A percentile compares a stretch with the other conserved stretches of the same genome.
Conservation (phyloP, 768 basidiomycete genomes). For the Collybiopsis confluens region DNA sequence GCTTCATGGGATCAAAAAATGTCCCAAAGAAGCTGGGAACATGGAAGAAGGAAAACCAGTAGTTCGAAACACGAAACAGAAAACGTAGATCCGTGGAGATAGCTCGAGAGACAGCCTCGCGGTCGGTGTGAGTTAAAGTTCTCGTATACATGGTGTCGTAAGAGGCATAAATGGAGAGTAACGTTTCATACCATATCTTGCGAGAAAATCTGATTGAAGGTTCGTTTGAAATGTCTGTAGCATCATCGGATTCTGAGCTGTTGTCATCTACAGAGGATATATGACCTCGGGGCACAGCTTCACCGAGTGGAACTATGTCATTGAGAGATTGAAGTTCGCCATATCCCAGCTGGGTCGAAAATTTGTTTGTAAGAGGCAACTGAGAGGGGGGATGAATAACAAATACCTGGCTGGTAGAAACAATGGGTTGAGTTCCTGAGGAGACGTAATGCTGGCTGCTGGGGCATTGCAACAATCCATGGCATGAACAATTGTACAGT, state of each 20-base stretch:
- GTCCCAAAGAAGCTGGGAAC: conserved; percentile 62
- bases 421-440: background rate
- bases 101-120: conserved; percentile 38
- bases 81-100: conserved; percentile 59
- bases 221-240: conserved; percentile 38
- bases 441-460: conserved; percentile 2
- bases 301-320: background rate
- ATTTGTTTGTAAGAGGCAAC: background rate
- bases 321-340: background rate
- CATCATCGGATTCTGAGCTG: conserved; percentile 16
- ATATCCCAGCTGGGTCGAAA: background rate
- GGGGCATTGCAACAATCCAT: conserved; percentile 26
- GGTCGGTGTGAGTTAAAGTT: conserved; percentile 33
- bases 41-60: conserved; percentile 75
- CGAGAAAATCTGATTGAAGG: conserved; percentile 67
- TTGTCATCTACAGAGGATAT: conserved; percentile 27
- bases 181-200: conserved; percentile 77
- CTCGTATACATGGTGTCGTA: conserved; percentile 20
- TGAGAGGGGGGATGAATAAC: background rate
- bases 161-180: conserved; percentile 53
- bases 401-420: background rate
- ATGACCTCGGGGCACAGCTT: conserved; percentile 13
- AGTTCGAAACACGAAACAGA: conserved; percentile 58
- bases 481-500: conserved; percentile 21
- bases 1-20: conserved; percentile 49